Evolutionary conservation across 1,284 basidiomycete genomes (phyloP), one percentile per base, ranked within the genome.

Genomic region (Leccinum griseonigrum): DNA sequence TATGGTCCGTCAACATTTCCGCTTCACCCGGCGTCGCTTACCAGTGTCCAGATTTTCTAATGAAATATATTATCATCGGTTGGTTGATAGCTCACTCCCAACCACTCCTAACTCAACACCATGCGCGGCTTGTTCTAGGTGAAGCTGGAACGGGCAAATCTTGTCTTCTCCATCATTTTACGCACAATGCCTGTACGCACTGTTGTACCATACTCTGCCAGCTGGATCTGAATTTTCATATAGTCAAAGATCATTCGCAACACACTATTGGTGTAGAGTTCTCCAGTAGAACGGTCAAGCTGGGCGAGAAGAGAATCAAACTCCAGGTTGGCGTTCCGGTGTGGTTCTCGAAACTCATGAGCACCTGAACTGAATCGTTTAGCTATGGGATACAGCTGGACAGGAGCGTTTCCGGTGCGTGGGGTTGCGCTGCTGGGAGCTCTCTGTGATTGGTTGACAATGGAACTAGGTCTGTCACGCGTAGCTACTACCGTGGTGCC

Each of bases 221-320:
- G 46, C 53, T 54, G 14, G 57, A 22, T 63, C 61, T 65, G 14
- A 64, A 62, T 28, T 52, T 34, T 54, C 56, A 57, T 50, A 8
- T 74, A 97, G 95, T 97, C 84, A 97, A 97, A 78, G 92, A 95
- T 69, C 91, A 97, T 72, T 95, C 95, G 0, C 91, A 96, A 76
- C 97, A 99, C 75, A 99, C 97, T 13, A 98, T 99, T 64, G 97
- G 96, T 11, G 95, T 97, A 36, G 95, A 97, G 72, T 97, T 97
- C 74, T 94, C 93, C 9, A 95, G 92, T 74, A 81, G 94, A 63
- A 94, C 93, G 1, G 85, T 97, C 58, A 89, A 89, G 69, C 83
- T 97, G 53, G 95, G 92, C 62, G 94, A 96, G 81, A 94, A 95
- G 78, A 86, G 90, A 68, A 94, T 97, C 67, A 98, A 98, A 76